phyloP scores from a whole-genome alignment of 257 asterid species.

The Lavandula angustifolia region DNA sequence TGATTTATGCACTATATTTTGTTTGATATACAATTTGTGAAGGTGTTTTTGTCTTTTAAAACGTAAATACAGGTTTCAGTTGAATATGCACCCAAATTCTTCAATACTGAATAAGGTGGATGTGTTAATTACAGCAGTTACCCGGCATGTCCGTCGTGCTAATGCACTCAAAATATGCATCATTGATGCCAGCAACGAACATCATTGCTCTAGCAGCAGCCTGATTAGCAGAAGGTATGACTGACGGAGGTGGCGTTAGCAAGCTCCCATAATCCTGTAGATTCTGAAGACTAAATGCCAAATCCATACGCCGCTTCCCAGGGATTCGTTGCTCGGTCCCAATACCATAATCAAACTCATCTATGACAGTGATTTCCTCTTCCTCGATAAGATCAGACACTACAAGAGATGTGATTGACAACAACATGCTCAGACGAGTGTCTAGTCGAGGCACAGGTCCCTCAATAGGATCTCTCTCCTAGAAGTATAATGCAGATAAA shows the following conservation, averaged over 20 bases:
- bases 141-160: slow-evolving; percentile 68
- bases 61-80: neutral
- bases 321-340: slow-evolving; percentile 42
- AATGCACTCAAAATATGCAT: slow-evolving; percentile 65
- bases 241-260: slow-evolving; percentile 78
- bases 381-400: slow-evolving; percentile 91
- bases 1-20: neutral
- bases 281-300: slow-evolving; percentile 73
- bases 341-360: slow-evolving; percentile 38
- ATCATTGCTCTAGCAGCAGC: slow-evolving; percentile 94
- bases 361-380: slow-evolving; percentile 54
- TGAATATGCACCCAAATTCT: neutral
- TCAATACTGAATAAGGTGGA: neutral
- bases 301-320: slow-evolving; percentile 58
- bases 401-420: slow-evolving; percentile 85
- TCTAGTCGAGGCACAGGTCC: slow-evolving; percentile 97
- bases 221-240: slow-evolving; percentile 76
- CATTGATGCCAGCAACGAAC: slow-evolving; percentile 62
- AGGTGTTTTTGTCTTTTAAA: neutral
- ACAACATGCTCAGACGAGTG: slow-evolving; percentile 85
- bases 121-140: slow-evolving; percentile 67
- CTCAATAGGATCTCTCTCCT: slow-evolving; percentile 98
- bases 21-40: neutral
- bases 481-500: slow-evolving; percentile 25
- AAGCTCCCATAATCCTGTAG: slow-evolving; percentile 73